Conservation (phyloP, 2,329 filamentous ascomycete genomes). For the Penicillium brevicompactum region DNA sequence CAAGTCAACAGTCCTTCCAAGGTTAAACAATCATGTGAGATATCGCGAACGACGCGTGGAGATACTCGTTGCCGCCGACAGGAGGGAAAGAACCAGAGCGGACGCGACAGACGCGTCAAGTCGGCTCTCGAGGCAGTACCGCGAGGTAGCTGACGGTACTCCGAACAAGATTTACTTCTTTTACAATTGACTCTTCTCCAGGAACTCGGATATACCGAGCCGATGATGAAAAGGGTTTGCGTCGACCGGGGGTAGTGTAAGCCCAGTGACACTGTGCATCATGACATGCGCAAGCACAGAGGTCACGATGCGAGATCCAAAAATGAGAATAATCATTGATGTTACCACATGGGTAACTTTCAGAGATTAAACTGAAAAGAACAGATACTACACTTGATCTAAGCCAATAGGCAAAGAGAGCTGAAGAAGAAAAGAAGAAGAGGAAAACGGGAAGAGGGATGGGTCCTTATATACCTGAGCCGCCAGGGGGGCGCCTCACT, state of each 20-base stretch:
- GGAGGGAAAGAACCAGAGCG: too few species aligned
- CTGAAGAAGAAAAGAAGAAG: constrained; percentile 50
- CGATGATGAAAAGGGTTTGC: constrained; percentile 66
- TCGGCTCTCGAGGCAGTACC: background rate
- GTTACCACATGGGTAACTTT: constrained; percentile 71
- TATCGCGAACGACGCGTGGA: too few species aligned
- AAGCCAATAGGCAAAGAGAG: constrained; percentile 65
- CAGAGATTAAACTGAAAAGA: constrained; percentile 98
- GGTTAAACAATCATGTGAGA: too few species aligned
- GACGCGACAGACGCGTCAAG: background rate
- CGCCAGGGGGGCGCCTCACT: background rate
- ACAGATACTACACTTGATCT: constrained; percentile 98
- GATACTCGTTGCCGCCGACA: too few species aligned
- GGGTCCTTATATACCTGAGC: constrained; percentile 35
- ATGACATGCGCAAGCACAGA: constrained; percentile 73
- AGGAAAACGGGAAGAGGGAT: constrained; percentile 27
- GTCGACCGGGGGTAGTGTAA: constrained; percentile 74
- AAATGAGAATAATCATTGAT: constrained; percentile 84
- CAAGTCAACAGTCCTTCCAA: too few species aligned
- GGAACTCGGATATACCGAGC: constrained; percentile 54
- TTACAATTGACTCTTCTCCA: constrained; percentile 56
- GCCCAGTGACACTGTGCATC: constrained; percentile 72
- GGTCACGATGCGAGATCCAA: constrained; percentile 59
- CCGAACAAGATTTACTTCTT: too few species aligned
- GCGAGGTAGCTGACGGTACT: too few species aligned